A percentile compares a stretch with the other conserved stretches of the same genome.
phyloP scores from a whole-genome alignment of 192 early-diverging fungal genomes.

The Cladochytrium replicatum region DNA sequence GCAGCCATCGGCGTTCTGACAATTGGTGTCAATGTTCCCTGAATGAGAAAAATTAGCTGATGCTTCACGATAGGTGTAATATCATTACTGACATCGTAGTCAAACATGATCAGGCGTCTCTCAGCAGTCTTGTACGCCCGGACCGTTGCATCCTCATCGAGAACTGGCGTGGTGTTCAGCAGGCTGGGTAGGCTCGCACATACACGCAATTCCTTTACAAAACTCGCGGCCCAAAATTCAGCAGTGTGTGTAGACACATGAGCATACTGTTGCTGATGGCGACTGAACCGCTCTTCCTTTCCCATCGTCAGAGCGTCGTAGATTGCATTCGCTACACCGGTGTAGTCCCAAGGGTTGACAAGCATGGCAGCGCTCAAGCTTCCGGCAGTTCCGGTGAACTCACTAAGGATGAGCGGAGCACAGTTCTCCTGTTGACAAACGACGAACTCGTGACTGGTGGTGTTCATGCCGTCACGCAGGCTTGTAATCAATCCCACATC shows the following conservation, averaged over 20 bases:
- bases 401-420: constrained; percentile 82
- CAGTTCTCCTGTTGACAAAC: constrained; percentile 82
- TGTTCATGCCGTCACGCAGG: constrained; percentile 97
- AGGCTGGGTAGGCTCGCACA: constrained; percentile 33
- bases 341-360: constrained; percentile 96
- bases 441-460: constrained; percentile 85
- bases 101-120: constrained; percentile 81
- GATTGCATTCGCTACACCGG: constrained; percentile 78
- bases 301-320: constrained; percentile 77
- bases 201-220: constrained; percentile 64
- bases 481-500: constrained; percentile 86
- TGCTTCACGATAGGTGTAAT: too few species aligned
- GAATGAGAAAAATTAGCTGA: not conserved
- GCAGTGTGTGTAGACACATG: constrained; percentile 79
- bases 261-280: constrained; percentile 54
- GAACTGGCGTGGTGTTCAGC: constrained; percentile 35
- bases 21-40: constrained; percentile 92
- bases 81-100: constrained; percentile 67
- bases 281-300: constrained; percentile 57
- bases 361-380: constrained; percentile 74
- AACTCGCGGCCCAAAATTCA: constrained; percentile 73
- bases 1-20: constrained; percentile 72
- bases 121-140: constrained; percentile 45
- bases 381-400: constrained; percentile 95
- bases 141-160: constrained; percentile 22